phyloP scores from a whole-genome alignment of 2,329 filamentous ascomycete genomes.

The Rasamsonia emersonii region DNA sequence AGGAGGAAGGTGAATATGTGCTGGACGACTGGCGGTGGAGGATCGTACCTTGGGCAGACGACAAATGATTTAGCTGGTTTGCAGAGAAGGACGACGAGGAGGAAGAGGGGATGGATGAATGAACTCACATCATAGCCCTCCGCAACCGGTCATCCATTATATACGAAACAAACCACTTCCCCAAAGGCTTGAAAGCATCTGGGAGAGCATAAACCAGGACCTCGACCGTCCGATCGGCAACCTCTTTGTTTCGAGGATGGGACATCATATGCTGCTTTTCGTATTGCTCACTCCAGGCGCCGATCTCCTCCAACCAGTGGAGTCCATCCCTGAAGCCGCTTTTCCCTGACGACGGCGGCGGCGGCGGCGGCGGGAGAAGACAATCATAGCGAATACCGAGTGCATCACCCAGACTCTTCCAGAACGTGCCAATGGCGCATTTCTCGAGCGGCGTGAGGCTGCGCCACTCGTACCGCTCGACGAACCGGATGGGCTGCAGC shows the following conservation, averaged over 20 bases:
- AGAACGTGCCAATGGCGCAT: constrained; percentile 59
- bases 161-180: constrained; percentile 44
- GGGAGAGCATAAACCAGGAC: constrained; percentile 53
- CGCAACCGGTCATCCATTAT: constrained; percentile 58
- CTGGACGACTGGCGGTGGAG: constrained; percentile 26
- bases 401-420: constrained; percentile 62
- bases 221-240: constrained; percentile 51
- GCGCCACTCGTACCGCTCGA: constrained; percentile 62
- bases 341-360: constrained; percentile 41
- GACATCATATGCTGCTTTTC: constrained; percentile 53
- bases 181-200: constrained; percentile 37
- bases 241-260: constrained; percentile 38
- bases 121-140: constrained; percentile 55
- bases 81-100: neutral
- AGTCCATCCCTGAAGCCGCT: constrained; percentile 42
- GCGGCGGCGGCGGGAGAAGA: constrained; percentile 41
- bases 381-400: constrained; percentile 52
- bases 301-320: constrained; percentile 45
- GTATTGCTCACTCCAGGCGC: constrained; percentile 47
- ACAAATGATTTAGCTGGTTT: constrained; percentile 1
- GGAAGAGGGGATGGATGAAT: neutral
- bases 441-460: constrained; percentile 56
- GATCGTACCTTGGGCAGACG: constrained; percentile 37
- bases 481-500: constrained; percentile 56
- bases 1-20: constrained; percentile 42